Percentiles rank a stretch among this genome's conserved stretches.
These are phyloP conservation scores for Hsuehochloa calcarea DNA, from an alignment of 176 grass and related monocot genomes.

Conservation along the genomic window DNA sequence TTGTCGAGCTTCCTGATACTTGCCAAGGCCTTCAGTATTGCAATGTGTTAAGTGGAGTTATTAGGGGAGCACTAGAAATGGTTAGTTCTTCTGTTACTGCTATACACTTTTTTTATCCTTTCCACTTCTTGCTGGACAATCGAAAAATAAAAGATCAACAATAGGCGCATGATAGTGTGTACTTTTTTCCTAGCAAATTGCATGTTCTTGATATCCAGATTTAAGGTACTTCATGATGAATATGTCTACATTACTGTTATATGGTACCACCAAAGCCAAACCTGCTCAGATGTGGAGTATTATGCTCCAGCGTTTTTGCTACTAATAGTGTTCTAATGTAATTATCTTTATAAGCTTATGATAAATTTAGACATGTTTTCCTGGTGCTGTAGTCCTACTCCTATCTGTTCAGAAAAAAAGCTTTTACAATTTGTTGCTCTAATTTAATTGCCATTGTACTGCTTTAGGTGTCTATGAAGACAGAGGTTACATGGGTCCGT, in stretches of 20 bases:
- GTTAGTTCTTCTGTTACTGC: slow-evolving; percentile 38
- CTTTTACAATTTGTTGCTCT: neutral
- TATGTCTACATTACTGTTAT: neutral
- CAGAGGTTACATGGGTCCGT: slow-evolving; percentile 89
- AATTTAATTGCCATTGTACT: neutral
- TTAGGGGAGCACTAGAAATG: slow-evolving; percentile 95
- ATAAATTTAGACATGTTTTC: neutral
- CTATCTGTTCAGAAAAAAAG: neutral
- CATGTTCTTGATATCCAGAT: neutral
- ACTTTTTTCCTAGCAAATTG: neutral
- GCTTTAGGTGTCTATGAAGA: slow-evolving; percentile 92
- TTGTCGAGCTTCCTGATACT: slow-evolving; percentile 96
- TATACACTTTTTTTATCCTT: neutral
- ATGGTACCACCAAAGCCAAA: neutral
- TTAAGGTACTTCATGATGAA: neutral
- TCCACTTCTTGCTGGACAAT: neutral
- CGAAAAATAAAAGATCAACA: neutral
- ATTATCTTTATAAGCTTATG: neutral
- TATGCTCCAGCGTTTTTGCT: neutral
- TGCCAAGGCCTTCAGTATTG: slow-evolving; percentile 94
- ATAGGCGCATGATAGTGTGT: neutral
- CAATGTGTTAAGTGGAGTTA: slow-evolving; percentile 91
- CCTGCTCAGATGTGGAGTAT: neutral
- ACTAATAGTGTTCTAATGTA: neutral
- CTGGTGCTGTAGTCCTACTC: neutral